These are phyloP conservation scores for Pleurotus platypus DNA, from an alignment of 768 basidiomycete species.

Conservation along the genomic window DNA sequence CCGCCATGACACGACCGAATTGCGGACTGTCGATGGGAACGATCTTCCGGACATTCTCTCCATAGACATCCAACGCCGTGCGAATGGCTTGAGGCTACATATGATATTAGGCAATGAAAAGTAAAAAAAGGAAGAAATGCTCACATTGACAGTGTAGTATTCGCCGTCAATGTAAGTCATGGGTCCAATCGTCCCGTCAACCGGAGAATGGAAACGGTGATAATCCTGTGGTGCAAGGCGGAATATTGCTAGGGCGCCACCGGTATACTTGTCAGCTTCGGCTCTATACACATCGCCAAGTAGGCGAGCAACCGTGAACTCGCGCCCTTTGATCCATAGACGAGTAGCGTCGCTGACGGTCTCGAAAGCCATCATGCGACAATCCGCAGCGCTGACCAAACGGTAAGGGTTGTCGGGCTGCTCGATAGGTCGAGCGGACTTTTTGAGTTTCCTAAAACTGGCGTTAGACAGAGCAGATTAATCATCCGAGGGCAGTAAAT, in stretches of 20 bases:
- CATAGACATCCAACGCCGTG: slow-evolving; percentile 86
- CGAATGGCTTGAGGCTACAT: slow-evolving; percentile 88
- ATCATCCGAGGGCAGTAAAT: slow-evolving; percentile 1
- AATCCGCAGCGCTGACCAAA: slow-evolving; percentile 90
- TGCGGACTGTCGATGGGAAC: slow-evolving; percentile 87
- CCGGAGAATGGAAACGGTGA: slow-evolving; percentile 88
- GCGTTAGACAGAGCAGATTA: no score
- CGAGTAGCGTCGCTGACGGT: slow-evolving; percentile 80
- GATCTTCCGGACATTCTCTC: slow-evolving; percentile 91
- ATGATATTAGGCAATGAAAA: not conserved
- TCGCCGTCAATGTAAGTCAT: slow-evolving; percentile 86
- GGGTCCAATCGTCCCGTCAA: slow-evolving; percentile 78
- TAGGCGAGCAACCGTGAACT: slow-evolving; percentile 78
- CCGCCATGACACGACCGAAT: slow-evolving; percentile 90
- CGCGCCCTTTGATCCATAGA: slow-evolving; percentile 96
- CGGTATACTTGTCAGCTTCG: slow-evolving; percentile 66
- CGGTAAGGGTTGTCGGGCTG: slow-evolving; percentile 69
- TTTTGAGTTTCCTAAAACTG: slow-evolving; percentile 72
- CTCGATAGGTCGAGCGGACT: slow-evolving; percentile 73
- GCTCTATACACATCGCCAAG: slow-evolving; percentile 76
- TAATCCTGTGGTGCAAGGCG: slow-evolving; percentile 95
- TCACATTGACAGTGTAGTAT: slow-evolving; percentile 93
- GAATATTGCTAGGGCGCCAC: slow-evolving; percentile 88
- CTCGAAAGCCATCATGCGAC: slow-evolving; percentile 93
- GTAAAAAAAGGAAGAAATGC: slow-evolving; percentile 16